phyloP scores from a whole-genome alignment of 148 eudicot genomes.

The Agrostemma githago region DNA sequence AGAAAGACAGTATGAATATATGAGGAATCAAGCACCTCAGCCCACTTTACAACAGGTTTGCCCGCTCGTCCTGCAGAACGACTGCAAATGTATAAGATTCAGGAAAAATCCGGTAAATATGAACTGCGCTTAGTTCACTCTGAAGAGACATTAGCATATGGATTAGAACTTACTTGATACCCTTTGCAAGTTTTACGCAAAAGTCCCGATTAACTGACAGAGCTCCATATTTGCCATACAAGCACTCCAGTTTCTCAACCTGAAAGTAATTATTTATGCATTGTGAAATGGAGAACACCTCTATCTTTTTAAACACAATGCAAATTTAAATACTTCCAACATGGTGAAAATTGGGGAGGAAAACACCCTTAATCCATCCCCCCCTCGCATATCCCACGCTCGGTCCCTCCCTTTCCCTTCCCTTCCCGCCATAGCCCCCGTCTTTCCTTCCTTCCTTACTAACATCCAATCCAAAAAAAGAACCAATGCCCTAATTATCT shows the following conservation, averaged over 20 bases:
- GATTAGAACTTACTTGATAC: slow-evolving; percentile 49
- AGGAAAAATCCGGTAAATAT: neutral
- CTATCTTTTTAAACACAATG: no score
- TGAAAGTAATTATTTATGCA: slow-evolving; percentile 13
- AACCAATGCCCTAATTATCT: neutral
- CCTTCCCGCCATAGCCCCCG: neutral
- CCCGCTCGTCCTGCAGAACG: slow-evolving; percentile 74
- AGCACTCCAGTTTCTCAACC: slow-evolving; percentile 61
- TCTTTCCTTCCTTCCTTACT: neutral
- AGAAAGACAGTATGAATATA: slow-evolving; percentile 5
- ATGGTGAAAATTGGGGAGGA: neutral
- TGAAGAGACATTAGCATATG: neutral
- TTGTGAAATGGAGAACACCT: no score
- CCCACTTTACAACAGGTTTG: slow-evolving; percentile 69
- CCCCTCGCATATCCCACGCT: neutral
- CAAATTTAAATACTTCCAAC: neutral
- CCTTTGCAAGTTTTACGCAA: slow-evolving; percentile 45
- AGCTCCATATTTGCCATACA: slow-evolving; percentile 35
- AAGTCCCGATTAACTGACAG: slow-evolving; percentile 40
- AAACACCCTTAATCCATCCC: neutral
- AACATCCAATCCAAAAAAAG: neutral
- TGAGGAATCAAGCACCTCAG: slow-evolving; percentile 47
- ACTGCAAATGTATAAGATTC: slow-evolving; percentile 38
- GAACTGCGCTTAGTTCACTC: slow-evolving; percentile 11
- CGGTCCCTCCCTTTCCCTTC: neutral